Conservation (phyloP, 306 rosid genomes). For the Prunus fruticosa region DNA sequence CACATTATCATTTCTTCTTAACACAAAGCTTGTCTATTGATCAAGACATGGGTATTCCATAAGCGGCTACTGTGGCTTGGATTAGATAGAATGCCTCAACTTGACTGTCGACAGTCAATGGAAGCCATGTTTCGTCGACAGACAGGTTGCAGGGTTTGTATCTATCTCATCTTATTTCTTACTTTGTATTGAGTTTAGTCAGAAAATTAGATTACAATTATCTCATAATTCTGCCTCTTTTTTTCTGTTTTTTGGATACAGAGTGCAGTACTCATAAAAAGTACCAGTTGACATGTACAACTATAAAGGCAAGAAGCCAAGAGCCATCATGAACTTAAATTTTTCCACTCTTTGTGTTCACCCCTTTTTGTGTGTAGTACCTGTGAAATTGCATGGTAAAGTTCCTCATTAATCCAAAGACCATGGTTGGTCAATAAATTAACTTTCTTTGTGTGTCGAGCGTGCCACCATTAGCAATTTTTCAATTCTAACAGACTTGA, state of each 20-base stretch:
- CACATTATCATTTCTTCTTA: background rate
- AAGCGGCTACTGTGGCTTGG: conserved; percentile 33
- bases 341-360: no score
- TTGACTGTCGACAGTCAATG: conserved; percentile 36
- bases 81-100: conserved; percentile 38
- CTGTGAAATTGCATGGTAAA: no score
- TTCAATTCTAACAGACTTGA: no score
- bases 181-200: background rate
- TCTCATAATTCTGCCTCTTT: background rate
- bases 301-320: no score
- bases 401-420: no score
- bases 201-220: background rate
- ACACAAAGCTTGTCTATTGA: conserved; percentile 6
- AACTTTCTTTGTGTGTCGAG: no score
- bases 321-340: no score
- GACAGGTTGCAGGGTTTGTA: conserved; percentile 51
- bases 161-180: background rate
- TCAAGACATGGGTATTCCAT: conserved; percentile 37
- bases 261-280: no score
- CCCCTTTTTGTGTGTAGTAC: no score
- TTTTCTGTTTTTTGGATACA: background rate
- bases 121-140: conserved; percentile 52
- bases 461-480: no score
- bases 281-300: no score
- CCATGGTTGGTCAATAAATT: no score